These are phyloP conservation scores for Gossypium schwendimanii DNA, from an alignment of 441 rosid species.

Conservation along the genomic window DNA sequence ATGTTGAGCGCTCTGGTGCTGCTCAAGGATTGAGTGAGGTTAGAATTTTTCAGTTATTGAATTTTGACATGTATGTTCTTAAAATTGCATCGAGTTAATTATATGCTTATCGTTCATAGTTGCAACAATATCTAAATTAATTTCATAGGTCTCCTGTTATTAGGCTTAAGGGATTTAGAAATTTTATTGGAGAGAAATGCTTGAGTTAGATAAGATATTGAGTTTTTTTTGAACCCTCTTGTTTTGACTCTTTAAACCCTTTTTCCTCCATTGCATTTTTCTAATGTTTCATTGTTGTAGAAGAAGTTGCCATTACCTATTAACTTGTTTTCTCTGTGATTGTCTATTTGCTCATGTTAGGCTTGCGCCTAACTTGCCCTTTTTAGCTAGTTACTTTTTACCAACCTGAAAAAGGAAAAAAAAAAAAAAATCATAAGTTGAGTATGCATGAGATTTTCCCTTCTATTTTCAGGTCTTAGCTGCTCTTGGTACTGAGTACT, in stretches of 20 bases:
- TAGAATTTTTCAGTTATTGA: slow-evolving; percentile 16
- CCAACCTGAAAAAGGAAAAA: not conserved
- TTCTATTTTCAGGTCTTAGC: slow-evolving; percentile 54
- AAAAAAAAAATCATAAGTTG: not conserved
- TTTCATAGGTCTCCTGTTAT: not conserved
- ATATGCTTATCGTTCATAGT: not conserved
- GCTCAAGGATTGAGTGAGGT: slow-evolving; percentile 99
- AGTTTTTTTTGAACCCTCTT: not conserved
- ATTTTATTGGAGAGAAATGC: not conserved
- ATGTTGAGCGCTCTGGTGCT: slow-evolving; percentile 99
- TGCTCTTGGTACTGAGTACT: slow-evolving; percentile 67
- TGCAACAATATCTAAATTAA: not conserved
- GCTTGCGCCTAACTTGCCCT: not conserved
- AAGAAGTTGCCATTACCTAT: not conserved
- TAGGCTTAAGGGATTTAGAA: not conserved
- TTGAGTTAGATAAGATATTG: not conserved
- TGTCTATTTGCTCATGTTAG: not conserved
- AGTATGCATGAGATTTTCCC: not conserved
- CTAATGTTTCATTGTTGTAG: not conserved
- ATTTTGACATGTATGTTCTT: not conserved
- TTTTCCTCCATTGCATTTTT: not conserved
- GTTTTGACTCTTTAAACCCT: not conserved
- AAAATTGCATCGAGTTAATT: not conserved
- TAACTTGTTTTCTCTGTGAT: not conserved
- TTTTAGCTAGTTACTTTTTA: not conserved